Conservation (phyloP, 2,329 filamentous ascomycete genomes). For the Talaromyces sp. region DNA sequence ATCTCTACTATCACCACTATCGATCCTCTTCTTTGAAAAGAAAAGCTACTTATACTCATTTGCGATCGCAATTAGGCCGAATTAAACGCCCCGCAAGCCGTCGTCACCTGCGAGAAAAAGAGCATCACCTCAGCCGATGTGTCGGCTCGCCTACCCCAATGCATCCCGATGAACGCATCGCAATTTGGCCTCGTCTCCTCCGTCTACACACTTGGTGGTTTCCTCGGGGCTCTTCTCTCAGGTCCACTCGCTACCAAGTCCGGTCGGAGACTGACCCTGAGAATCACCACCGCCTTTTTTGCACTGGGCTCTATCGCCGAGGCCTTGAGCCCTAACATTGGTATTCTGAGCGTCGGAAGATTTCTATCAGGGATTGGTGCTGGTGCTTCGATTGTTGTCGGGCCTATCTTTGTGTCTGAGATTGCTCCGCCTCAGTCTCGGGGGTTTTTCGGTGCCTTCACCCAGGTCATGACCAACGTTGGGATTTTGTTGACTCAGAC, state of each 20-base stretch:
- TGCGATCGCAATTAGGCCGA: constrained; percentile 58
- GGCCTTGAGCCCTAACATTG: constrained; percentile 62
- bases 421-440: constrained; percentile 68
- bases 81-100: constrained; percentile 89
- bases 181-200: constrained; percentile 84
- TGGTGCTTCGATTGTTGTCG: constrained; percentile 84
- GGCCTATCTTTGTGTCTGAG: constrained; percentile 91
- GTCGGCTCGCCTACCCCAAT: constrained; percentile 50
- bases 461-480: constrained; percentile 88
- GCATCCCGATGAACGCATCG: constrained; percentile 78
- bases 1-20: neutral
- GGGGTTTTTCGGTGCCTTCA: constrained; percentile 74
- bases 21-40: neutral
- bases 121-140: constrained; percentile 35
- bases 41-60: neutral
- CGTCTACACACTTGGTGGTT: constrained; percentile 83
- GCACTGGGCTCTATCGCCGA: constrained; percentile 69
- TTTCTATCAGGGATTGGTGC: constrained; percentile 77
- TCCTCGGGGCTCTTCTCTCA: constrained; percentile 72
- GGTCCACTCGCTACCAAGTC: constrained; percentile 72
- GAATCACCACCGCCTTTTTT: constrained; percentile 70
- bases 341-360: constrained; percentile 65
- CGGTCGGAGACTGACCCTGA: constrained; percentile 72
- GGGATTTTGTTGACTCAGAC: constrained; percentile 81
- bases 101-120: constrained; percentile 75